phyloP scores from a whole-genome alignment of 1,284 basidiomycete species.

The Apiotrichum gamsii region DNA sequence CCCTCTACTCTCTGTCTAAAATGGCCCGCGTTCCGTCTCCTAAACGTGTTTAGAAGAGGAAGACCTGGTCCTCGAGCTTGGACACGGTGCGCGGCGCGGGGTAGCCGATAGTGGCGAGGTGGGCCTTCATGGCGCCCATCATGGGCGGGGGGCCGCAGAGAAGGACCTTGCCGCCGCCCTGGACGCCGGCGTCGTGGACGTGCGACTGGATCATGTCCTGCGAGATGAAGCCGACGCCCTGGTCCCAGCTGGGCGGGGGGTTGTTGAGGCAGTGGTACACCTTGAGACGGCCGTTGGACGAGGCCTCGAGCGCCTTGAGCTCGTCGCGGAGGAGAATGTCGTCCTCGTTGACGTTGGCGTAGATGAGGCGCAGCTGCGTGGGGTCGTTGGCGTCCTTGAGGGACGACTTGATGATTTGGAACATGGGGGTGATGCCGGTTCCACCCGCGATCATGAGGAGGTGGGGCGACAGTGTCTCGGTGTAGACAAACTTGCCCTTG shows the following conservation, averaged over 20 bases:
- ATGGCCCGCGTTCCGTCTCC: too few relatives aligned
- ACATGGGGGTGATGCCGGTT: constrained; percentile 95
- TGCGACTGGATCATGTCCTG: constrained; percentile 85
- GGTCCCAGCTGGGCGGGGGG: constrained; percentile 76
- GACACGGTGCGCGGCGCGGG: constrained; percentile 81
- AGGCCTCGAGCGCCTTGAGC: constrained; percentile 60
- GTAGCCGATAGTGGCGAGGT: constrained; percentile 80
- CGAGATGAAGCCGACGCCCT: constrained; percentile 85
- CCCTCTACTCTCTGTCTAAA: too few relatives aligned
- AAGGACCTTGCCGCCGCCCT: constrained; percentile 69
- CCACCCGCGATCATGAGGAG: constrained; percentile 95
- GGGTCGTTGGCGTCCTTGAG: constrained; percentile 78
- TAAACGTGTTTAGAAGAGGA: constrained; percentile 46
- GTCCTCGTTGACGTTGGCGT: constrained; percentile 88
- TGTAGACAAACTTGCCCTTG: constrained; percentile 86
- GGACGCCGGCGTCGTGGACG: constrained; percentile 48
- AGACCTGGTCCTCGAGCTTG: constrained; percentile 84
- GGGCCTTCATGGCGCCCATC: constrained; percentile 96
- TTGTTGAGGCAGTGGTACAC: constrained; percentile 83
- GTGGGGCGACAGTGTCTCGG: constrained; percentile 60
- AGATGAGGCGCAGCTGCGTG: constrained; percentile 81
- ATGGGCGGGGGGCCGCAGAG: constrained; percentile 94
- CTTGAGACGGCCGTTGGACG: constrained; percentile 61
- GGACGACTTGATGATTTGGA: constrained; percentile 83
- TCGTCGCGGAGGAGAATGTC: constrained; percentile 85